Evolutionary conservation across 2,329 filamentous ascomycete species (phyloP), one percentile per base, ranked within the genome.

Genomic region (Chrysoporthe cubensis): DNA sequence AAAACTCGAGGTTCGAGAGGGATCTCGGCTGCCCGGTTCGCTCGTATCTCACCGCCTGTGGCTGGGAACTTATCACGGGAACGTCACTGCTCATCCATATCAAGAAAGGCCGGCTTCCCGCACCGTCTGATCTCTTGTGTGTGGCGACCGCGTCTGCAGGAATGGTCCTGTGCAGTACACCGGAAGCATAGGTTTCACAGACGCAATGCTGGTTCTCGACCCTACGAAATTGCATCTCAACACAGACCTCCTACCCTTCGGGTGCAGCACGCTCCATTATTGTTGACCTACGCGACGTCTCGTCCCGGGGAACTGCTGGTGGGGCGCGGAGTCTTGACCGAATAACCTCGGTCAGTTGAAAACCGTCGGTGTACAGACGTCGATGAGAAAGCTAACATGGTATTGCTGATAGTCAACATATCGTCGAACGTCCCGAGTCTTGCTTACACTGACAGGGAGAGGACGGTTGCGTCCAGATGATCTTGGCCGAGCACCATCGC

Each of bases 31-130:
- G 64, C 61, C 68, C 66, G 56, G 59, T 60, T 57, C 62, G 62
- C 50, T 44, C 57, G 44, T 66, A 62, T 62, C 65, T 70, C 68
- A 70, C 68, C 68, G 68, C 68, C 50, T 68, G 68, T 70, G 66
- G 66, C 66, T 68, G 68, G 66, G 26, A 67, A 60, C 62, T 56
- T 59, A 65, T 65, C 66, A 68, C 66, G 62, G 59, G 65, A 57
- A 68, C 68, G 66, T 67, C 66, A 68, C 48, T 48, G 18, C 65
- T 60, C 40, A 21, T 50, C 18, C 32, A 21, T 46, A 63, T 37
- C 56, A 57, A 62, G 21, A 34, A 46, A 18, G 13, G 40, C 16
- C 34, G 14, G 32, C 4, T 18, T 32, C 32, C 9, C 37, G 5
- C 50, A 21, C 21, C n/a, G 16, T 48, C 57, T 59, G 21, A 37